Percentiles rank a stretch among this genome's conserved stretches.
These are phyloP conservation scores for Starmerella sirachaensis DNA, from an alignment of 805 yeast species.

Conservation along the genomic window DNA sequence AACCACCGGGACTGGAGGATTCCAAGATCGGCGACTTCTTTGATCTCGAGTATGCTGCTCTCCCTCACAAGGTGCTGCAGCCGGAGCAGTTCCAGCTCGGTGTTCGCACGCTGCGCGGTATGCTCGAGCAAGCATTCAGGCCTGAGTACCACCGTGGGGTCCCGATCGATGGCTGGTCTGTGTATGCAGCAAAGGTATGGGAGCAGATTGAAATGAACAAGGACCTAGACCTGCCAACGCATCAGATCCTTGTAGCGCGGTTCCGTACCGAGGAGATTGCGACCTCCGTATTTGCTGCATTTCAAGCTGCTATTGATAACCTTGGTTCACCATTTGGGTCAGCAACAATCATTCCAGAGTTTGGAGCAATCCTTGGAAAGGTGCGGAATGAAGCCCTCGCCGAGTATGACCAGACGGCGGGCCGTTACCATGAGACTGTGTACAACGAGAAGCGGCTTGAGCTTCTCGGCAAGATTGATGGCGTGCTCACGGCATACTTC, in stretches of 20 bases:
- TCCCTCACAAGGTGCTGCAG: constrained; percentile 77
- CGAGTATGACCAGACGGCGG: constrained; percentile 57
- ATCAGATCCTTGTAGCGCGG: constrained; percentile 86
- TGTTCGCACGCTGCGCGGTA: constrained; percentile 50
- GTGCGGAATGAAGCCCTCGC: constrained; percentile 39
- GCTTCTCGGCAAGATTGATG: constrained; percentile 40
- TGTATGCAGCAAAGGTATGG: constrained; percentile 88
- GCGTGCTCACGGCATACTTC: constrained; percentile 32
- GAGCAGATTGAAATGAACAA: constrained; percentile 83
- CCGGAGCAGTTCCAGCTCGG: constrained; percentile 55
- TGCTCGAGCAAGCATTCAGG: constrained; percentile 43
- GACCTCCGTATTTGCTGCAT: constrained; percentile 38
- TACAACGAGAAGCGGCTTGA: constrained; percentile 49
- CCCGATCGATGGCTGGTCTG: constrained; percentile 93
- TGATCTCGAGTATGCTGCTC: constrained; percentile 67
- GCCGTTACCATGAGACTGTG: constrained; percentile 58
- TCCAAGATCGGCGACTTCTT: constrained; percentile 62
- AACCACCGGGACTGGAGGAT: constrained; percentile 52
- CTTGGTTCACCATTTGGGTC: constrained; percentile 24
- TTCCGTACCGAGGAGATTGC: constrained; percentile 89
- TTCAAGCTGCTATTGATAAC: constrained; percentile 31
- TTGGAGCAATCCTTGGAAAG: constrained; percentile 31
- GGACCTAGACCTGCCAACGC: constrained; percentile 93
- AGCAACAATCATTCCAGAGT: constrained; percentile 11
- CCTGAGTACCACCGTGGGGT: constrained; percentile 67